These are phyloP conservation scores for Nakazawaea ambrosiae DNA, from an alignment of 805 yeast genomes.

Conservation along the genomic window DNA sequence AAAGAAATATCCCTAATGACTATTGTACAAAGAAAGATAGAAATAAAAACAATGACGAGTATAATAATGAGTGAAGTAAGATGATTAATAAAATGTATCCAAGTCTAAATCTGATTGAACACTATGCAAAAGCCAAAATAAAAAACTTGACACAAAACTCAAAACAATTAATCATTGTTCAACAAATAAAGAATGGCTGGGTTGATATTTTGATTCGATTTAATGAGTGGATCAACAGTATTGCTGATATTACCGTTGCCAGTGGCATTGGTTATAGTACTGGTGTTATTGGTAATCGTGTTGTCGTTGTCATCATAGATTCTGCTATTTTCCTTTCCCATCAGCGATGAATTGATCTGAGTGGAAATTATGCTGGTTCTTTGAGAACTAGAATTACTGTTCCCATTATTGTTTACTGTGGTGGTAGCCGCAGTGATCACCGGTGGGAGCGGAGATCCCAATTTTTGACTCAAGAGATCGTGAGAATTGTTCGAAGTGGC, in stretches of 20 bases:
- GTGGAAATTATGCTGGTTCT: slow-evolving; percentile 8
- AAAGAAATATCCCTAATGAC: too few species aligned
- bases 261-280: not conserved
- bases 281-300: not conserved
- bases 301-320: not conserved
- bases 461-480: slow-evolving; percentile 7
- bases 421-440: slow-evolving; percentile 8
- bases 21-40: too few species aligned
- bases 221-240: not conserved
- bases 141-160: too few species aligned
- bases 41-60: too few species aligned
- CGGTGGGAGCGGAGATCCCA: slow-evolving; percentile 9
- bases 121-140: too few species aligned
- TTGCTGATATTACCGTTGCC: too few species aligned
- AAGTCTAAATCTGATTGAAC: too few species aligned
- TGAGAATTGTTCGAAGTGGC: slow-evolving; percentile 7
- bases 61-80: too few species aligned
- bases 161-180: slow-evolving; percentile 7
- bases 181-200: slow-evolving; percentile 9
- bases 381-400: slow-evolving; percentile 9
- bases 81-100: too few species aligned
- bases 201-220: slow-evolving; percentile 1
- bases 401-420: slow-evolving; percentile 3
- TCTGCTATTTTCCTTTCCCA: slow-evolving; percentile 1
- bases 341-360: not conserved